Conservation (phyloP, 1,139 yeast species). For the Debaryomyces subglobosus region DNA sequence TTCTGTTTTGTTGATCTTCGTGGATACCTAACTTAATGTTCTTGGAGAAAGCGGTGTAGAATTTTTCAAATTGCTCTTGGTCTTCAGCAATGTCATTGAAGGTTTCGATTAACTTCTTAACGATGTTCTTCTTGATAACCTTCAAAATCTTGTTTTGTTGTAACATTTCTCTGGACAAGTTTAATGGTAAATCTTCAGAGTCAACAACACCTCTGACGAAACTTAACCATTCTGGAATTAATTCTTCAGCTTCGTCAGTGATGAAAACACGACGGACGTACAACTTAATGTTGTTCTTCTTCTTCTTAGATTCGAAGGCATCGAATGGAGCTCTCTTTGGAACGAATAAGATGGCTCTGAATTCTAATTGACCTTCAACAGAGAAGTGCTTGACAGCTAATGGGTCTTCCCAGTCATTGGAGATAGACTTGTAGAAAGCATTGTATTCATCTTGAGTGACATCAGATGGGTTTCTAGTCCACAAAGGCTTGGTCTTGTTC, state of each 20-base stretch:
- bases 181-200: conserved; percentile 99
- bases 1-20: conserved; percentile 98
- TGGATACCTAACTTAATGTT: conserved; percentile 98
- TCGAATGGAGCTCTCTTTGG: conserved; percentile 99
- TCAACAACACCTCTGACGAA: conserved; percentile 99
- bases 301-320: conserved; percentile 95
- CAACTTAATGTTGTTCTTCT: conserved; percentile 98
- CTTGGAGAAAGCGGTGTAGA: conserved; percentile 98
- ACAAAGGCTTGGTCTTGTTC: conserved; percentile 98
- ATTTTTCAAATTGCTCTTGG: conserved; percentile 96
- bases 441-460: conserved; percentile 98
- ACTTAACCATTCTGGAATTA: conserved; percentile 98
- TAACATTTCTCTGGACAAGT: conserved; percentile 99
- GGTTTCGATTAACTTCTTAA: conserved; percentile 97
- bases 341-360: conserved; percentile 95
- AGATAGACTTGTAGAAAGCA: conserved; percentile 98
- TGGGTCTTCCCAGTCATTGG: conserved; percentile 99
- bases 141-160: conserved; percentile 99
- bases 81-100: conserved; percentile 99
- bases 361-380: conserved; percentile 99
- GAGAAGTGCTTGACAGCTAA: conserved; percentile 99
- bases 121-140: conserved; percentile 98
- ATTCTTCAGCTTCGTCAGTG: conserved; percentile 99
- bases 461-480: conserved; percentile 99
- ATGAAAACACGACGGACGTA: conserved; percentile 99